Evolutionary conservation across 257 asterid genomes (phyloP).

Genomic region (Solanum neorickii): DNA sequence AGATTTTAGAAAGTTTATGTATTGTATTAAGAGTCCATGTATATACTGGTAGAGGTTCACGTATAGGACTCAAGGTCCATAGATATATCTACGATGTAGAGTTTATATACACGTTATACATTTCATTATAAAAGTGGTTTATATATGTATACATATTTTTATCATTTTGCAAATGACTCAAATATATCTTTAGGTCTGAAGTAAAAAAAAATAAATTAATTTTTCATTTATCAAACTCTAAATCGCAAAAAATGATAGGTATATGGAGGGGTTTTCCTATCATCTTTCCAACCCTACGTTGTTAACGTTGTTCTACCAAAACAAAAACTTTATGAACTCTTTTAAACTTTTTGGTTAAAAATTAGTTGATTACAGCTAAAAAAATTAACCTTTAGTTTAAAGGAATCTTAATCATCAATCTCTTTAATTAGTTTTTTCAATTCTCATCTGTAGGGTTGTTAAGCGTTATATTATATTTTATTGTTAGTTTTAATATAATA

Average conservation of each 20-base stretch:
- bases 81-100: background rate
- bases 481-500: too few species aligned
- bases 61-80: background rate
- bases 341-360: background rate
- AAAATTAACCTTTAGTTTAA: too few species aligned
- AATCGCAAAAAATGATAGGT: background rate
- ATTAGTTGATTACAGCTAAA: background rate
- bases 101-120: too few species aligned
- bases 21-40: background rate
- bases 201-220: background rate
- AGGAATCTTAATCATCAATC: background rate
- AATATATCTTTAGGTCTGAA: background rate
- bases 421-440: background rate
- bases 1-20: background rate
- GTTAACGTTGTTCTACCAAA: background rate
- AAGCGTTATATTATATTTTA: too few species aligned
- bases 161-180: background rate
- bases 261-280: background rate
- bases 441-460: too few species aligned
- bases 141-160: rapidly evolving
- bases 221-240: too few species aligned
- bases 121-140: too few species aligned
- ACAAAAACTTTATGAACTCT: background rate
- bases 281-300: background rate
- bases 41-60: background rate